These are phyloP conservation scores for Colletotrichum horii DNA, from an alignment of 2,329 filamentous ascomycete species.

Conservation along the genomic window DNA sequence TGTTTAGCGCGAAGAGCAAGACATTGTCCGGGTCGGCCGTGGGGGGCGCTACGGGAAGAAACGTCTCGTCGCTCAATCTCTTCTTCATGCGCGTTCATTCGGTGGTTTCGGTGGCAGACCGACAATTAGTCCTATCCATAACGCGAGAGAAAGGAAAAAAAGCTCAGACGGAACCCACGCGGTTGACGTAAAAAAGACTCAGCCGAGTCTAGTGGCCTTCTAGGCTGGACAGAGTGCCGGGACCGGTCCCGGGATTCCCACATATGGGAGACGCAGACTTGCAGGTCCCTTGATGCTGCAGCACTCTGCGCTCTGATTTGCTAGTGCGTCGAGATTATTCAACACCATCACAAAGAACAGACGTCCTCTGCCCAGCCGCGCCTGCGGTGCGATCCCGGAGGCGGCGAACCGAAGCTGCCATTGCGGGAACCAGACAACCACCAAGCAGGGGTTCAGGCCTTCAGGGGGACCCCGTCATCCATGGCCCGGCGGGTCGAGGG, in stretches of 20 bases:
- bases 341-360: constrained; percentile 15
- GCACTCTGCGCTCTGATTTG: constrained; percentile 16
- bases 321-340: constrained; percentile 6
- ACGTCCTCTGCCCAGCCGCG: background rate
- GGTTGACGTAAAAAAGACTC: constrained; percentile 21
- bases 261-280: background rate
- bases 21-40: constrained; percentile 17
- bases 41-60: constrained; percentile 9
- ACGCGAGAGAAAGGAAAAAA: background rate
- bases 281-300: constrained; percentile 1
- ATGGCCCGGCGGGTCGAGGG: background rate
- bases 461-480: background rate
- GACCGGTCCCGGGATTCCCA: constrained; percentile 16
- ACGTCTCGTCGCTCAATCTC: constrained; percentile 6
- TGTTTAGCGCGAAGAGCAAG: constrained; percentile 8
- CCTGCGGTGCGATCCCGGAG: constrained; percentile 21
- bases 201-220: background rate
- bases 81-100: constrained; percentile 5
- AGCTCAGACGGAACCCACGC: constrained; percentile 13
- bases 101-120: constrained; percentile 4
- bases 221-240: constrained; percentile 17
- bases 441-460: background rate
- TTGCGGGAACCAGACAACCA: background rate
- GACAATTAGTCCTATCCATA: constrained; percentile 16
- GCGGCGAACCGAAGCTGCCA: constrained; percentile 8